Conservation (phyloP, 1,284 basidiomycete species). For the Chalciporus piperatoides region DNA sequence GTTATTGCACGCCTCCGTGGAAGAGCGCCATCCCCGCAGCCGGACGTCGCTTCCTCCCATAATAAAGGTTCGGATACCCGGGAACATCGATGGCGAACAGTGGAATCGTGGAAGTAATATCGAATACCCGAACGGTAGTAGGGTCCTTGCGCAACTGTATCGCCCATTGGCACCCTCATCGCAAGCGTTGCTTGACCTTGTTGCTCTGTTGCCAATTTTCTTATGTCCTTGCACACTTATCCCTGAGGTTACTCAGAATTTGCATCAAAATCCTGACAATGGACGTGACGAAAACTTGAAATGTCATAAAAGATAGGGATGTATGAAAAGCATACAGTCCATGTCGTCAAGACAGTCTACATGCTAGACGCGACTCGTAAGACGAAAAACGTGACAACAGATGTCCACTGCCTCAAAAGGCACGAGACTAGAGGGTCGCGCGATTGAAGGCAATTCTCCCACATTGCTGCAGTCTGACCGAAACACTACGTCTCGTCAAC, state of each 20-base stretch:
- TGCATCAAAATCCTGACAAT: neutral
- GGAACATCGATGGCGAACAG: conserved; percentile 37
- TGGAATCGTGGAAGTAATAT: conserved; percentile 38
- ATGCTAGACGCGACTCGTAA: neutral
- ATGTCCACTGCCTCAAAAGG: conserved; percentile 12
- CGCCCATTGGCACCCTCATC: neutral
- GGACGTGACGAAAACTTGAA: neutral
- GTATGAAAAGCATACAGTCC: neutral
- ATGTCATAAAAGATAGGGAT: neutral
- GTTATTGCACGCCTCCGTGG: conserved; percentile 45
- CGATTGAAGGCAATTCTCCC: conserved; percentile 44
- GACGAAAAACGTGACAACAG: neutral
- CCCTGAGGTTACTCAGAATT: too few relatives aligned
- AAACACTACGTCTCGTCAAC: conserved; percentile 41
- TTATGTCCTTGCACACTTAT: too few relatives aligned
- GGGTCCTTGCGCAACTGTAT: neutral
- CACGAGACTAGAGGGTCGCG: conserved; percentile 4
- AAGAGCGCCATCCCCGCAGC: conserved; percentile 40
- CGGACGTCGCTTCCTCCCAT: conserved; percentile 10
- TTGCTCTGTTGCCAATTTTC: too few relatives aligned
- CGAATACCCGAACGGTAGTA: neutral
- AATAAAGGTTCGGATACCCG: conserved; percentile 24
- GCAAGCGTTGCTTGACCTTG: too few relatives aligned
- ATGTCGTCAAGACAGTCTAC: neutral
- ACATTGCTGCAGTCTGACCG: conserved; percentile 41